These are phyloP conservation scores for Aspergillus tanneri DNA, from an alignment of 2,329 filamentous ascomycete genomes.

Conservation along the genomic window DNA sequence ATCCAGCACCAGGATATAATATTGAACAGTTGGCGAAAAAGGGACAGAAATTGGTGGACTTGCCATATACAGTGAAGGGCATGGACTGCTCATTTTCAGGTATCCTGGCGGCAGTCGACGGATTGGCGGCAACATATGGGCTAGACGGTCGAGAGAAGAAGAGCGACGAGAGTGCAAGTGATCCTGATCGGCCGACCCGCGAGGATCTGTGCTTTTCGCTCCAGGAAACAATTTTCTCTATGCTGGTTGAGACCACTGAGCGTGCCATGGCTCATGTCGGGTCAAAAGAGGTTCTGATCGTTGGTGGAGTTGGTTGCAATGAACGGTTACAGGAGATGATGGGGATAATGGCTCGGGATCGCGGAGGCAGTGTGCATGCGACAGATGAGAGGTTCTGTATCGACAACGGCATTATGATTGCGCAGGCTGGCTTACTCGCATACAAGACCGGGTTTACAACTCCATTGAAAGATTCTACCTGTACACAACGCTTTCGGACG, in stretches of 20 bases:
- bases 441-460: slow-evolving; percentile 79
- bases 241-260: slow-evolving; percentile 98
- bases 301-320: slow-evolving; percentile 94
- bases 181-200: slow-evolving; percentile 58
- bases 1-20: slow-evolving; percentile 95
- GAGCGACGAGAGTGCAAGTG: slow-evolving; percentile 51
- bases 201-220: slow-evolving; percentile 90
- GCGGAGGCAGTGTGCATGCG: slow-evolving; percentile 86
- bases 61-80: slow-evolving; percentile 95
- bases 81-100: slow-evolving; percentile 98
- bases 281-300: slow-evolving; percentile 83
- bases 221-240: slow-evolving; percentile 93
- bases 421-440: slow-evolving; percentile 86
- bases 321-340: slow-evolving; percentile 97
- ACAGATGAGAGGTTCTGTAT: slow-evolving; percentile 98
- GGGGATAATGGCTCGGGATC: slow-evolving; percentile 86
- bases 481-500: slow-evolving; percentile 78
- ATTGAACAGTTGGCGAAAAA: slow-evolving; percentile 90
- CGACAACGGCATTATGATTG: slow-evolving; percentile 99
- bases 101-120: slow-evolving; percentile 80
- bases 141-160: slow-evolving; percentile 40
- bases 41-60: slow-evolving; percentile 69
- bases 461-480: slow-evolving; percentile 74
- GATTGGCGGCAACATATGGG: slow-evolving; percentile 61
- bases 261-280: slow-evolving; percentile 98